A percentile compares a stretch with the other conserved stretches of the same genome.
Conservation (phyloP, 208 protist species). For the Crithidia thermophila region DNA sequence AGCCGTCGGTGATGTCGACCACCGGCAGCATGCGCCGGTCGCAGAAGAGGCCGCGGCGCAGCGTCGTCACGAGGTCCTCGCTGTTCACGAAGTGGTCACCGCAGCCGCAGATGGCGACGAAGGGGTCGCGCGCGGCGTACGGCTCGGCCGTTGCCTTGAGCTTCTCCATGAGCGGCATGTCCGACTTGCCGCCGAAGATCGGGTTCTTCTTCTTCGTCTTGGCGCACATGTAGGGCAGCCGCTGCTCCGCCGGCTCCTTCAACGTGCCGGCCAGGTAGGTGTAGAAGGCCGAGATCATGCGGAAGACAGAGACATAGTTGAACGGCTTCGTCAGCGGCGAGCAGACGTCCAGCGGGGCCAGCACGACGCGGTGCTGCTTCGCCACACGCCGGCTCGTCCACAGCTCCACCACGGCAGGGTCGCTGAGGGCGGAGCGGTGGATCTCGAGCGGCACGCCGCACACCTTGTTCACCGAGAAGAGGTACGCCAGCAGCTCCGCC, state of each 20-base stretch:
- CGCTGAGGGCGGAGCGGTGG: constrained; percentile 82
- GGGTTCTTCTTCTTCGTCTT: constrained; percentile 55
- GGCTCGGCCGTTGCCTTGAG: constrained; percentile 58
- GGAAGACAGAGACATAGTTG: constrained; percentile 63
- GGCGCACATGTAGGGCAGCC: constrained; percentile 78
- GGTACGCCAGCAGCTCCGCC: constrained; percentile 75
- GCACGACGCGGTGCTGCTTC: constrained; percentile 80
- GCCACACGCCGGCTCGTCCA: constrained; percentile 44
- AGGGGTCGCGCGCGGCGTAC: constrained; percentile 72
- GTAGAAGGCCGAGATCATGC: constrained; percentile 83
- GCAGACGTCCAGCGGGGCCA: constrained; percentile 65
- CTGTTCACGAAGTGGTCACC: constrained; percentile 78
- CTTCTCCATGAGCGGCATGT: constrained; percentile 58
- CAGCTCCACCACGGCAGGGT: constrained; percentile 67
- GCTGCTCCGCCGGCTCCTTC: constrained; percentile 34
- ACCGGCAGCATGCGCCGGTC: constrained; percentile 81
- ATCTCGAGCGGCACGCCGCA: constrained; percentile 83
- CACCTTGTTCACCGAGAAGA: constrained; percentile 74
- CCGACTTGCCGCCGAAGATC: constrained; percentile 52
- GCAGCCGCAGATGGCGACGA: constrained; percentile 88
- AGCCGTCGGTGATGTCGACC: constrained; percentile 82
- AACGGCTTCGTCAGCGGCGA: constrained; percentile 37
- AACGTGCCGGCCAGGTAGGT: constrained; percentile 55
- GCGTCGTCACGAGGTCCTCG: constrained; percentile 83
- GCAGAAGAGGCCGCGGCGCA: constrained; percentile 84